A percentile compares a stretch with the other conserved stretches of the same genome.
Conservation (phyloP, 805 yeast genomes). For the Candida mattraensis region DNA sequence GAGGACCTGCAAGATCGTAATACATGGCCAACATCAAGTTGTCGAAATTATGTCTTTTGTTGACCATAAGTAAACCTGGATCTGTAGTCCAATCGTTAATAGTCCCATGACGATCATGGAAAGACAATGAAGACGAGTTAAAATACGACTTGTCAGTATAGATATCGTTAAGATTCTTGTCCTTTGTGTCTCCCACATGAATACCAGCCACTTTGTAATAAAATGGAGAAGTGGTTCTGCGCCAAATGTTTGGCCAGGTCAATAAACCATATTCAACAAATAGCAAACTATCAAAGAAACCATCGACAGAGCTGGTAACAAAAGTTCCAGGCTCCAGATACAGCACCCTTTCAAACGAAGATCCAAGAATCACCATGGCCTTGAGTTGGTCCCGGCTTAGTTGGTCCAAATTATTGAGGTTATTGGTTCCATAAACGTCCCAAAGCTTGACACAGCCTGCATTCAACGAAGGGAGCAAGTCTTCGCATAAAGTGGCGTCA, state of each 20-base stretch:
- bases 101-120: slow-evolving; percentile 46
- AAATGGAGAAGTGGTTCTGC: slow-evolving; percentile 59
- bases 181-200: slow-evolving; percentile 10
- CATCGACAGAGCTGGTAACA: slow-evolving; percentile 37
- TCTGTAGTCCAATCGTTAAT: slow-evolving; percentile 49
- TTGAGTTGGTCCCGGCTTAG: slow-evolving; percentile 32
- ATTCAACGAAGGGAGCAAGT: slow-evolving; percentile 35
- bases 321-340: slow-evolving; percentile 45
- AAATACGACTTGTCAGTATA: no score
- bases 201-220: slow-evolving; percentile 41
- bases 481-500: slow-evolving; percentile 37
- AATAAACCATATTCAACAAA: slow-evolving; percentile 53
- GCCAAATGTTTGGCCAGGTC: slow-evolving; percentile 74
- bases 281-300: slow-evolving; percentile 37
- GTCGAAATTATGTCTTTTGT: slow-evolving; percentile 43
- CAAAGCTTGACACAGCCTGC: slow-evolving; percentile 40
- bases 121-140: no score
- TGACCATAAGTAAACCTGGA: slow-evolving; percentile 47
- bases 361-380: slow-evolving; percentile 41
- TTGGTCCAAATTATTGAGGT: slow-evolving; percentile 10
- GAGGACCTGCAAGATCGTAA: slow-evolving; percentile 47
- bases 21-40: slow-evolving; percentile 45
- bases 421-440: slow-evolving; percentile 32
- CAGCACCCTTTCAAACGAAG: slow-evolving; percentile 43
- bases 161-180: slow-evolving; percentile 10